These are phyloP conservation scores for Cenchrus fungigraminus DNA, from an alignment of 176 grass and related monocot genomes.

Conservation along the genomic window DNA sequence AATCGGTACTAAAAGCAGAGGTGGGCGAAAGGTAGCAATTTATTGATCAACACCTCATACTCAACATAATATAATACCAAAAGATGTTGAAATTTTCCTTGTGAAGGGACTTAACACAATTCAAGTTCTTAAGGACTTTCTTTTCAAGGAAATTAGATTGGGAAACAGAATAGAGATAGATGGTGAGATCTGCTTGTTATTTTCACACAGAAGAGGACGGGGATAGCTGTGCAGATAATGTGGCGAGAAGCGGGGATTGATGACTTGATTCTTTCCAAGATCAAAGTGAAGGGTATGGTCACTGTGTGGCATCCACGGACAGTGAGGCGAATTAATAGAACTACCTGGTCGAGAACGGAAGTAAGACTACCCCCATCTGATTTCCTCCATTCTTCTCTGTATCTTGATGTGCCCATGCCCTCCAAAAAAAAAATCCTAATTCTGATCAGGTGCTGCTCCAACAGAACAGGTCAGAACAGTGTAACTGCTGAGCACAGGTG, in stretches of 20 bases:
- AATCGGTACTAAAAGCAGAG: neutral
- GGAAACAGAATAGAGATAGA: neutral
- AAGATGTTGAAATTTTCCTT: neutral
- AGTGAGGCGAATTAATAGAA: neutral
- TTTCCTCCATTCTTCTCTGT: neutral
- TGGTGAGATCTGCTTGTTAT: neutral
- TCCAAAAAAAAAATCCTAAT: neutral
- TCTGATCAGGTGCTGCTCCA: neutral
- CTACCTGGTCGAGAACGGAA: neutral
- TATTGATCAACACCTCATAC: neutral
- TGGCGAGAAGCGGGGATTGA: neutral
- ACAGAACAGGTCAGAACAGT: neutral
- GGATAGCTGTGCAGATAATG: neutral
- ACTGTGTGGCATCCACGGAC: neutral
- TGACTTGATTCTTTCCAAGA: neutral
- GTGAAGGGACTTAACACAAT: neutral
- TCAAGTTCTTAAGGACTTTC: neutral
- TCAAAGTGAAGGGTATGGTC: neutral
- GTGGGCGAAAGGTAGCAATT: neutral
- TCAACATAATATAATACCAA: slow-evolving; percentile 12
- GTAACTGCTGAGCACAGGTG: neutral
- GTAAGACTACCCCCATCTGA: neutral
- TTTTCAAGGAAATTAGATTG: neutral
- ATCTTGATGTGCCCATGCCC: neutral
- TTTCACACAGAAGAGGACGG: neutral